A percentile compares a stretch with the other conserved stretches of the same genome.
These are phyloP conservation scores for Rhizophagus prolifer DNA, from an alignment of 192 early-diverging fungal species.

Conservation along the genomic window DNA sequence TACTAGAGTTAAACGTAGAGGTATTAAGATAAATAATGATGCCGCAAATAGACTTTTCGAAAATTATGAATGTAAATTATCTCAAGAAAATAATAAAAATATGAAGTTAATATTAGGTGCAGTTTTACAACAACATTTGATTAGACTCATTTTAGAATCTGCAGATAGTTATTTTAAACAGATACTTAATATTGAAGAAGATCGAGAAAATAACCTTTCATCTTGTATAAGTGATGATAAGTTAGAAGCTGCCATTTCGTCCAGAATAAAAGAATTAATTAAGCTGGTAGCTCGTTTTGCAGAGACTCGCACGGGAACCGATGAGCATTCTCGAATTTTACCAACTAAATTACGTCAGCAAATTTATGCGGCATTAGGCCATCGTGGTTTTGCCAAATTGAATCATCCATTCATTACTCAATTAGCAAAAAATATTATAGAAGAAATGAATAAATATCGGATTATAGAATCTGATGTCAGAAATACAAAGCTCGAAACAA, in stretches of 20 bases:
- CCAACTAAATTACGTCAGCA: slow-evolving; percentile 26
- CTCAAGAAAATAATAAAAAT: not conserved
- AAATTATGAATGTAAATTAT: not conserved
- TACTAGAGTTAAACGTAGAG: not conserved
- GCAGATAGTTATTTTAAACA: not conserved
- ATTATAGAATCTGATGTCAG: not conserved
- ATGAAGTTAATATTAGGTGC: not conserved
- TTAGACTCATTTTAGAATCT: not conserved
- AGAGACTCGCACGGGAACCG: not conserved
- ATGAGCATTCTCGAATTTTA: not conserved
- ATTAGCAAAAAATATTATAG: not conserved
- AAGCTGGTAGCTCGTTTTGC: not conserved
- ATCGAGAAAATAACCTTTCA: not conserved
- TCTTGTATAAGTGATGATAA: not conserved
- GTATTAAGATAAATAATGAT: not conserved
- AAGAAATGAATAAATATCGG: not conserved
- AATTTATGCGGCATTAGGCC: slow-evolving; percentile 16
- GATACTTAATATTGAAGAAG: not conserved
- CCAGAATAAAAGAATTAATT: not conserved
- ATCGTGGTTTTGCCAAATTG: not conserved
- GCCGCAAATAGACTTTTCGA: not conserved
- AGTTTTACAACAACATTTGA: slow-evolving; percentile 16
- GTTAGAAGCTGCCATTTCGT: not conserved
- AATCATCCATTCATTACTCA: slow-evolving; percentile 9
- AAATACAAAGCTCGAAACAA: not conserved